Percentiles rank a stretch among this genome's conserved stretches.
These are phyloP conservation scores for Chamaecyparis obtusa DNA, from an alignment of 75 land plant species.

Conservation along the genomic window DNA sequence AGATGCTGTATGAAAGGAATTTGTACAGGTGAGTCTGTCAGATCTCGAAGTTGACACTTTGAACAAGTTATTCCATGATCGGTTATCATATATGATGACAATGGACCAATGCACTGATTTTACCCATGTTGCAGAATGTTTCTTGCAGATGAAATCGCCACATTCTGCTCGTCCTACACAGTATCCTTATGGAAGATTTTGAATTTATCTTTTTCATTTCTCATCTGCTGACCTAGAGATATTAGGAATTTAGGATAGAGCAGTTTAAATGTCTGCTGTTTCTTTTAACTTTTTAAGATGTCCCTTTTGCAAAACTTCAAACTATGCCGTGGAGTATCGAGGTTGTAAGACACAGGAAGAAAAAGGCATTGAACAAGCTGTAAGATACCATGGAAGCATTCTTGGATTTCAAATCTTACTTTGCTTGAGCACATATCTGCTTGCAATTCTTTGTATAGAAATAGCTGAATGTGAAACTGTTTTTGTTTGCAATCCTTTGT, in stretches of 20 bases:
- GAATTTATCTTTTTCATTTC: not conserved
- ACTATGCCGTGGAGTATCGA: constrained; percentile 93
- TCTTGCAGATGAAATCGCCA: constrained; percentile 89
- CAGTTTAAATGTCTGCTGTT: not conserved
- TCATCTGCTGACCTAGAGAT: not conserved
- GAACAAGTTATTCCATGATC: not conserved
- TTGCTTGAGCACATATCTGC: not conserved
- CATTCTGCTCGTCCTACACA: constrained; percentile 80
- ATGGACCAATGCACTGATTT: not conserved
- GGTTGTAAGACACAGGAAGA: constrained; percentile 89
- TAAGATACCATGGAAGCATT: constrained; percentile 31
- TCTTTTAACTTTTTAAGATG: constrained; percentile 55
- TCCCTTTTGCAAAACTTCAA: constrained; percentile 90
- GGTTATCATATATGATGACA: not conserved
- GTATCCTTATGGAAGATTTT: constrained; percentile 59
- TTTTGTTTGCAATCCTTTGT: not conserved
- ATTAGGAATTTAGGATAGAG: not conserved
- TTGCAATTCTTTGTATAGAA: not conserved
- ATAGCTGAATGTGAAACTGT: not conserved
- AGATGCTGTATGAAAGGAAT: constrained; percentile 93
- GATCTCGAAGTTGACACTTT: not conserved
- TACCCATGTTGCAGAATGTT: constrained; percentile 69
- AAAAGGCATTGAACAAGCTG: constrained; percentile 89
- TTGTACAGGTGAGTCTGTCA: constrained; percentile 73
- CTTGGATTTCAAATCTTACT: not conserved